Evolutionary conservation across 805 yeast species (phyloP).

Genomic region (Candida methanosorbosa): DNA sequence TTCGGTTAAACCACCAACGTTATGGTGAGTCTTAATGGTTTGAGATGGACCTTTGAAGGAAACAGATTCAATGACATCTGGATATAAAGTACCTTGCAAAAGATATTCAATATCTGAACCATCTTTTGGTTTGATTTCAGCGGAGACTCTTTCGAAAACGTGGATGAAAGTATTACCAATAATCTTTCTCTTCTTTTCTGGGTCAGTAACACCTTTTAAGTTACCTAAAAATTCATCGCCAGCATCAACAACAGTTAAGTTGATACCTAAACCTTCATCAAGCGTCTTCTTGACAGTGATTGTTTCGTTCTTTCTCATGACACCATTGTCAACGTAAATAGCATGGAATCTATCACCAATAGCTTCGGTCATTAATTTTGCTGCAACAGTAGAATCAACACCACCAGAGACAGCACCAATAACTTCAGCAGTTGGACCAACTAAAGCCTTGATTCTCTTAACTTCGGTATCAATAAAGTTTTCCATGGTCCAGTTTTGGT

Average conservation of each 20-base stretch:
- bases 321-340: slow-evolving; percentile 95
- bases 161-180: slow-evolving; percentile 97
- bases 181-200: slow-evolving; percentile 97
- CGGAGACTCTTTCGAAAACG: slow-evolving; percentile 95
- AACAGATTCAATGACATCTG: slow-evolving; percentile 97
- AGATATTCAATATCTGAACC: slow-evolving; percentile 88
- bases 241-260: slow-evolving; percentile 92
- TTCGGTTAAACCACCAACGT: slow-evolving; percentile 96
- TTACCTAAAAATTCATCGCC: slow-evolving; percentile 78
- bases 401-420: slow-evolving; percentile 99
- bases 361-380: slow-evolving; percentile 95
- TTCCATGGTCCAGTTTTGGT: slow-evolving; percentile 95
- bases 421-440: slow-evolving; percentile 97
- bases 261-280: slow-evolving; percentile 89
- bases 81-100: slow-evolving; percentile 95
- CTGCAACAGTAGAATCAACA: slow-evolving; percentile 98
- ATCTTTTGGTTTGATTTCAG: slow-evolving; percentile 77
- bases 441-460: slow-evolving; percentile 79
- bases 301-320: slow-evolving; percentile 92
- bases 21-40: slow-evolving; percentile 98
- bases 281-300: slow-evolving; percentile 79
- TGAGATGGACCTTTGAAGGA: slow-evolving; percentile 99
- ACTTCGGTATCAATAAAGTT: slow-evolving; percentile 97
- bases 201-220: slow-evolving; percentile 92
- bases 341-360: slow-evolving; percentile 99